These are phyloP conservation scores for Apiosordaria backusii DNA, from an alignment of 495 filamentous ascomycete genomes.

Conservation along the genomic window DNA sequence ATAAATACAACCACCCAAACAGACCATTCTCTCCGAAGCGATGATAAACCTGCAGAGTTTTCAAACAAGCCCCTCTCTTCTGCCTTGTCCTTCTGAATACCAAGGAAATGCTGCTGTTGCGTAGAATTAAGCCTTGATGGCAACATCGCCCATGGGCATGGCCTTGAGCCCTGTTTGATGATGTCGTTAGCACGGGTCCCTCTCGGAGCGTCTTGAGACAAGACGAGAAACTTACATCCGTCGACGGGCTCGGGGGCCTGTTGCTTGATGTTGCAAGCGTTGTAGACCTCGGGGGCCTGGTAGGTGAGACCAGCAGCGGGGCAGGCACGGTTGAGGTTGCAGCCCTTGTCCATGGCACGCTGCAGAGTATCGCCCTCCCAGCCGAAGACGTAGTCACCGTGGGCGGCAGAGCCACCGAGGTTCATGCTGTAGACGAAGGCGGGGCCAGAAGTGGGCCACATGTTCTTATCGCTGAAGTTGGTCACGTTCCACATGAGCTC, in stretches of 20 bases:
- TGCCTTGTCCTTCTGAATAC: background rate
- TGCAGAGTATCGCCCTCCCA: slow-evolving; percentile 68
- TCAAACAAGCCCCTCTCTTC: background rate
- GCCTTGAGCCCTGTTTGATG: slow-evolving; percentile 43
- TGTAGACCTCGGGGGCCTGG: slow-evolving; percentile 44
- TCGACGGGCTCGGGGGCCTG: slow-evolving; percentile 49
- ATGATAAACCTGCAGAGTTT: background rate
- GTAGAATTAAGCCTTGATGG: slow-evolving; percentile 45
- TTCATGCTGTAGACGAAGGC: slow-evolving; percentile 51
- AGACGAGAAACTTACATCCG: slow-evolving; percentile 41
- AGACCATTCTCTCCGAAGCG: background rate
- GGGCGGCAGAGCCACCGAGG: slow-evolving; percentile 50
- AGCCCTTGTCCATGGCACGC: slow-evolving; percentile 56
- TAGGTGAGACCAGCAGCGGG: slow-evolving; percentile 43
- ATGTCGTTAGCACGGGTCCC: background rate
- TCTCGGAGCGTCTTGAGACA: background rate
- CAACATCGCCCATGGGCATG: slow-evolving; percentile 51
- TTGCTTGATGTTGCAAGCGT: slow-evolving; percentile 47
- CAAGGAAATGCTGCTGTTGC: background rate
- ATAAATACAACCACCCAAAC: background rate
- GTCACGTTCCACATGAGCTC: slow-evolving; percentile 64
- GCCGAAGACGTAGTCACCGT: slow-evolving; percentile 78
- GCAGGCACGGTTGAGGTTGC: slow-evolving; percentile 54
- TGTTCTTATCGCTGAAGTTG: slow-evolving; percentile 49
- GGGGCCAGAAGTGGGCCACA: slow-evolving; percentile 57